phyloP scores from a whole-genome alignment of 306 rosid genomes.

The Alnus glutinosa region DNA sequence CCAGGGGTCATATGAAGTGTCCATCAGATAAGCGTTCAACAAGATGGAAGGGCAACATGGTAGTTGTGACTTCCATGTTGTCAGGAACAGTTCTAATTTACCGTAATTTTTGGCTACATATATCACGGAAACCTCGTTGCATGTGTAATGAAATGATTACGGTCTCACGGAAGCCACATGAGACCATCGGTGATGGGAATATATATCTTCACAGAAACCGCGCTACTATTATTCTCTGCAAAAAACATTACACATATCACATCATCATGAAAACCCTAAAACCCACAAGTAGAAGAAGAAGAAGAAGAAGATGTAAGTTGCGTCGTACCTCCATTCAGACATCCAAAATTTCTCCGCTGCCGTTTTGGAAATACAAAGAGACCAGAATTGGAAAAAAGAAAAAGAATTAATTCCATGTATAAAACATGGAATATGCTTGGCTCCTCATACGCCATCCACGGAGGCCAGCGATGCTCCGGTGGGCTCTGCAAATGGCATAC shows the following conservation, averaged over 20 bases:
- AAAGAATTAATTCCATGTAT: not conserved
- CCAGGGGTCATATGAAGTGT: constrained; percentile 13
- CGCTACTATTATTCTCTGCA: constrained; percentile 19
- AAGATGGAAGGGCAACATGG: constrained; percentile 10
- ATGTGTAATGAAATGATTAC: constrained; percentile 32
- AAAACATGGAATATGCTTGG: constrained; percentile 73
- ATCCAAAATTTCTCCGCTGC: constrained; percentile 17
- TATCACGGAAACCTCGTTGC: constrained; percentile 31
- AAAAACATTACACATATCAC: not conserved
- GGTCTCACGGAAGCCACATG: constrained; percentile 20
- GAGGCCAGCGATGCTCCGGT: constrained; percentile 69
- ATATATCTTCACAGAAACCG: not conserved
- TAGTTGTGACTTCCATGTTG: constrained; percentile 49
- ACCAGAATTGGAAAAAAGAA: not conserved
- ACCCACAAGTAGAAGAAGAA: not conserved
- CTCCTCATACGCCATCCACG: constrained; percentile 99
- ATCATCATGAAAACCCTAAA: constrained; percentile 18
- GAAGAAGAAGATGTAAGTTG: not conserved
- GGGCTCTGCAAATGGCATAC: constrained; percentile 96
- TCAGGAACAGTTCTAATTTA: constrained; percentile 26
- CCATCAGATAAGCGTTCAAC: constrained; percentile 31
- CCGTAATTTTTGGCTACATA: constrained; percentile 31
- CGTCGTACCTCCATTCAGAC: constrained; percentile 16
- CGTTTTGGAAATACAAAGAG: not conserved
- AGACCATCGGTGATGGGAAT: constrained; percentile 23